These are phyloP conservation scores for Citropsis articulata DNA, from an alignment of 345 rosid species.

Conservation along the genomic window DNA sequence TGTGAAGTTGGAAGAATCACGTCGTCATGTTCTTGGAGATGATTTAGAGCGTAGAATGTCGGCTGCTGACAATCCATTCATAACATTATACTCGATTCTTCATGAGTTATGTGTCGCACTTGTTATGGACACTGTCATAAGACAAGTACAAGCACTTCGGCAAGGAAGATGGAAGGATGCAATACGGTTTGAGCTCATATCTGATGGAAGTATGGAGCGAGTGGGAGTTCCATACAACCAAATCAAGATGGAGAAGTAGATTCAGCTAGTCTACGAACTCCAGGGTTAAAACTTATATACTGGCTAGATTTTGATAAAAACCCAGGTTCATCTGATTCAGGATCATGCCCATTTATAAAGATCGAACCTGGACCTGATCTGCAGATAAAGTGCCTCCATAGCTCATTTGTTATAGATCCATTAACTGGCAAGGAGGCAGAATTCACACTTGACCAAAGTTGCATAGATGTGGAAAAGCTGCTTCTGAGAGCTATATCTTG, in stretches of 20 bases:
- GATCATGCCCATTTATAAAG: constrained; percentile 64
- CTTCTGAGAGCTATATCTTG: constrained; percentile 85
- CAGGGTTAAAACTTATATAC: constrained; percentile 82
- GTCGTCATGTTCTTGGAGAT: constrained; percentile 86
- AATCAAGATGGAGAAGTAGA: constrained; percentile 88
- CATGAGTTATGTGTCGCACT: constrained; percentile 91
- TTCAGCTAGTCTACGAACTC: constrained; percentile 67
- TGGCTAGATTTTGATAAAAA: constrained; percentile 83
- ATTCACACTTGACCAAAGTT: constrained; percentile 73
- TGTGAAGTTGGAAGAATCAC: constrained; percentile 68
- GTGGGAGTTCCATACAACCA: constrained; percentile 42
- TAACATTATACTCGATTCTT: constrained; percentile 67
- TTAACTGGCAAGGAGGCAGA: constrained; percentile 76
- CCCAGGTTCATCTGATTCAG: constrained; percentile 42
- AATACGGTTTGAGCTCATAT: constrained; percentile 76
- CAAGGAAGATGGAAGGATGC: constrained; percentile 98
- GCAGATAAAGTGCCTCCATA: constrained; percentile 73
- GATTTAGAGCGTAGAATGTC: constrained; percentile 98
- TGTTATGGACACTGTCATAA: constrained; percentile 92
- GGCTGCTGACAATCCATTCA: constrained; percentile 78
- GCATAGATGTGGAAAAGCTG: constrained; percentile 89
- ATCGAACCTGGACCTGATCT: constrained; percentile 88
- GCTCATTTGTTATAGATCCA: constrained; percentile 86
- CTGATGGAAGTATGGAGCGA: constrained; percentile 49
- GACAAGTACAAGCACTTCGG: constrained; percentile 85